Evolutionary conservation across 2,329 filamentous ascomycete genomes (phyloP), one percentile per base, ranked within the genome.

Genomic region (Diaporthe humulicola): DNA sequence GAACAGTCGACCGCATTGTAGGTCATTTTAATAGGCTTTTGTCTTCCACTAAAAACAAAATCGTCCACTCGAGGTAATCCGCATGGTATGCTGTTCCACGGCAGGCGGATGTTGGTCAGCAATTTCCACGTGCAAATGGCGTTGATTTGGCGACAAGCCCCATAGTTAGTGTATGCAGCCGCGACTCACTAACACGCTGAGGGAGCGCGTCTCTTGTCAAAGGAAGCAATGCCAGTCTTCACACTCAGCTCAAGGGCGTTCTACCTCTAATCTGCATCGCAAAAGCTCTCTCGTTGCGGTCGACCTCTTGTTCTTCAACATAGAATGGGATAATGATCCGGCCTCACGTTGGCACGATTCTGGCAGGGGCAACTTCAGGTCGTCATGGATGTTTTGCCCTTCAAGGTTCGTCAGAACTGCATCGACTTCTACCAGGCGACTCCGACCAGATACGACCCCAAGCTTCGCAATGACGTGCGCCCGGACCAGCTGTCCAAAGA

Each of bases 391-490:
- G 57, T 52, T 40, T 64, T 72, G 58, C 88, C 90, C 79, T 98
- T 99, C 86, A 93, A 94, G 79, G 92, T 99, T 82, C 94, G 96
- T 79, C 88, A 99, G 81, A 98, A 99, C 83, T 98, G 95, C 86
- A 93, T 99, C 86, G 97, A 99, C 85, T 93, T 97, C 83, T 99
- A 98, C 83, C 95, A 98, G 85, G 91, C 93, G 54, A 88, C 88
- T 15, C 94, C 95, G 25, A 94, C 95, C 69, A 89, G 89, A 78
- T 93, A 97, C 82, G 96, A 98, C 84, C 95, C 96, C 77, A 89
- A 91, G 76, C 88, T 98, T 77, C 91, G 93, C 76, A 91, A 91
- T 78, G 90, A 91, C 82, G 86, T 91, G 77, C 89, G 86, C 36
- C 87, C 86, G 64, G 90, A 88, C 28, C 89, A 92, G 79, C 85